phyloP scores from a whole-genome alignment of 177 flowering plant genomes.

The Telopea speciosissima region DNA sequence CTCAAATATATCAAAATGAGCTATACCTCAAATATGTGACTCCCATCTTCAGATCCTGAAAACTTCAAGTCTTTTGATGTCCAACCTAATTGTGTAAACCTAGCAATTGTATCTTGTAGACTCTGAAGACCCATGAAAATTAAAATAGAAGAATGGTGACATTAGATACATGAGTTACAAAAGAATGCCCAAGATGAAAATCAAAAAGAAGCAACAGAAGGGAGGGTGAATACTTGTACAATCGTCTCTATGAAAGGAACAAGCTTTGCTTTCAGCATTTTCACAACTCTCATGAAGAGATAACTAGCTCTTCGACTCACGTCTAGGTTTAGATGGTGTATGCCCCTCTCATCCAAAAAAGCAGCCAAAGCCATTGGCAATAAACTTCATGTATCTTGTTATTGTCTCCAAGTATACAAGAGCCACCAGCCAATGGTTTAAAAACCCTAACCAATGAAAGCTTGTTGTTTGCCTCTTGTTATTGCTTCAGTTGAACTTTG shows the following conservation, averaged over 20 bases:
- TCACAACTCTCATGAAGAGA: constrained; percentile 92
- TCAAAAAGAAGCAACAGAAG: not conserved
- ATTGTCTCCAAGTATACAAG: constrained; percentile 83
- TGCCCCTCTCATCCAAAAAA: constrained; percentile 93
- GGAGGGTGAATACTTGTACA: constrained; percentile 55
- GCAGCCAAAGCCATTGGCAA: constrained; percentile 66
- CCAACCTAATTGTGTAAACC: constrained; percentile 49
- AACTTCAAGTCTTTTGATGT: constrained; percentile 36
- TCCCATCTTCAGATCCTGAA: constrained; percentile 82
- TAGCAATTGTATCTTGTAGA: constrained; percentile 74
- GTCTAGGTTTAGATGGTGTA: constrained; percentile 74
- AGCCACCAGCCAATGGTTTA: constrained; percentile 93
- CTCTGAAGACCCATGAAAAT: constrained; percentile 39
- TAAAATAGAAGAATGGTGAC: not conserved
- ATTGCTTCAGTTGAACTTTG: no score
- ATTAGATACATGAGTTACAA: not conserved
- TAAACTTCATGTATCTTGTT: constrained; percentile 72
- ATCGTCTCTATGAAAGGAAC: constrained; percentile 82
- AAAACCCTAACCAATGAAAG: no score
- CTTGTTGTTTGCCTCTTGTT: no score
- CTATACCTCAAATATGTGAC: constrained; percentile 92
- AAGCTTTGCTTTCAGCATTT: constrained; percentile 73
- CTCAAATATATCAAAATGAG: not conserved
- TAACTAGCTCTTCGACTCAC: constrained; percentile 92
- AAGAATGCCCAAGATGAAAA: not conserved